Evolutionary conservation across 2,329 filamentous ascomycete genomes (phyloP), one percentile per base, ranked within the genome.

Genomic region (Aspergillus brunneoviolaceus): DNA sequence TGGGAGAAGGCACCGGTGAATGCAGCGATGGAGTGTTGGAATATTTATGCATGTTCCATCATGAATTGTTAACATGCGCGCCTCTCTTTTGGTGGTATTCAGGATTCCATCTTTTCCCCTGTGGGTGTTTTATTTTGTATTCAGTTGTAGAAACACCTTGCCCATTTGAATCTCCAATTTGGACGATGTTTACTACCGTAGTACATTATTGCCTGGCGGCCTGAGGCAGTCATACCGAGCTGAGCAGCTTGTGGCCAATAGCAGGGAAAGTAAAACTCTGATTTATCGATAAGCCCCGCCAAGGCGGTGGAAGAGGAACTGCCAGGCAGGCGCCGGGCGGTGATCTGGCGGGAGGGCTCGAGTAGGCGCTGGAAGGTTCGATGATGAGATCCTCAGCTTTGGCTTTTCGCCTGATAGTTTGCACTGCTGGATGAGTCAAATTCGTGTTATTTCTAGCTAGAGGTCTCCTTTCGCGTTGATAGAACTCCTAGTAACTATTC

Each of bases 341-440:
- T 74, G 63, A 69, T 52, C 21, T 14, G 12, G 50, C 55, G 63
- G 64, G 65, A 65, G 56, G 49, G 33, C 53, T 72, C 72, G 56
- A 70, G 73, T 55, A 73, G 59, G 60, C 70, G 62, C 77, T 69
- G 75, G 76, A 78, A 79, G 69, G 65, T 77, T 78, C 76, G 73
- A 76, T 69, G 66, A 76, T 69, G 66, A 60, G 35, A 56, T 45
- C 25, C 54, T 61, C 53, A 57, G 14, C 39, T 7, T 5, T 12
- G 11, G 33, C 33, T 16, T 35, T 7, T 16, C 39, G 16, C 39
- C 39, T 16, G 16, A 35, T 23, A 39, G 10, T 45, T 16, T 42
- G 7, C 27, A 16, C 14, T 52, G 25, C 45, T 58, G 11, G 19
- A 55, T 45, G 39, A 45, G 39, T 45, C 39, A 45, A 45, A 19